Conservation (phyloP, 148 eudicot genomes). For the Silene uniflora region DNA sequence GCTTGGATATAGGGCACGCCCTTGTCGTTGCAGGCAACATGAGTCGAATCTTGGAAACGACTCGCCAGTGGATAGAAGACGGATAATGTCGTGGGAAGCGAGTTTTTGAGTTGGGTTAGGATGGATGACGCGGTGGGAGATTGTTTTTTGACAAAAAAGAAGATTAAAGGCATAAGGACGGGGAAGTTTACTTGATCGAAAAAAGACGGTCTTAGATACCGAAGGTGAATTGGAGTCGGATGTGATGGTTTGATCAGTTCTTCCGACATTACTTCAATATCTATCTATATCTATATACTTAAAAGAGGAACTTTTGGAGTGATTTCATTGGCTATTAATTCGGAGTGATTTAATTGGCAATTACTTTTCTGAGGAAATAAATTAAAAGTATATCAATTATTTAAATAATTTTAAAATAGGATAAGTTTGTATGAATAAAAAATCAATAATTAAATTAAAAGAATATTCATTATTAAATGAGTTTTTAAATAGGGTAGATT, state of each 20-base stretch:
- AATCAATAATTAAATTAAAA: too few species aligned
- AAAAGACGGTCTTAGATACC: not conserved
- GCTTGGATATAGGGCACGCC: constrained; percentile 24
- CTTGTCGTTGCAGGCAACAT: constrained; percentile 28
- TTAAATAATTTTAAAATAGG: too few species aligned
- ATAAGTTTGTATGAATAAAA: too few species aligned
- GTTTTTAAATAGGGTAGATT: too few species aligned
- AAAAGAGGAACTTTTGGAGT: too few species aligned
- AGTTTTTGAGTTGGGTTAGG: constrained; percentile 11
- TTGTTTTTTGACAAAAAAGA: constrained; percentile 15
- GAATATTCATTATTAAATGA: too few species aligned
- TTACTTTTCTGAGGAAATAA: too few species aligned
- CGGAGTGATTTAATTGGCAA: too few species aligned
- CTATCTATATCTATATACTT: too few species aligned
- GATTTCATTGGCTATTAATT: too few species aligned
- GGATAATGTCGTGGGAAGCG: constrained; percentile 20
- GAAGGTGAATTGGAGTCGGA: constrained; percentile 13
- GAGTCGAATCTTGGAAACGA: constrained; percentile 4
- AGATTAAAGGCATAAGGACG: constrained; percentile 12
- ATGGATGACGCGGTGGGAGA: not conserved
- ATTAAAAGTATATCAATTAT: too few species aligned
- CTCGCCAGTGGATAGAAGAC: constrained; percentile 35
- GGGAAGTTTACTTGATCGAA: not conserved
- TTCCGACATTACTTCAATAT: constrained; percentile 5
- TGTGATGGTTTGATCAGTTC: constrained; percentile 4